These are phyloP conservation scores for Metarhizium sp. DNA, from an alignment of 2,329 filamentous ascomycete species.

Conservation along the genomic window DNA sequence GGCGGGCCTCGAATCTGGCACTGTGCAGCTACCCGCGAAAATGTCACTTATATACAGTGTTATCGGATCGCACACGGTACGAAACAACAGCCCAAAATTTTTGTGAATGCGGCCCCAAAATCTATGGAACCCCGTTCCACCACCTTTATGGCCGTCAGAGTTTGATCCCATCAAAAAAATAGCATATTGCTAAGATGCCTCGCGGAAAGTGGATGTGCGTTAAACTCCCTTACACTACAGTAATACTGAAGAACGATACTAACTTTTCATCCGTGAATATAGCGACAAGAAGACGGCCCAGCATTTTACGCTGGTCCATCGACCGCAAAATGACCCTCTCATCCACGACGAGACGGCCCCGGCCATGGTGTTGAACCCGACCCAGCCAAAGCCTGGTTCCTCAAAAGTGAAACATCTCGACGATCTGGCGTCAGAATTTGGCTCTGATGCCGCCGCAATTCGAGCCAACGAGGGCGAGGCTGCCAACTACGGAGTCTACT, in stretches of 20 bases:
- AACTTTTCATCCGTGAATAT: background rate
- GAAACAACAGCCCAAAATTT: constrained; percentile 20
- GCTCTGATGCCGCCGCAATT: constrained; percentile 53
- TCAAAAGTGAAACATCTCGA: constrained; percentile 55
- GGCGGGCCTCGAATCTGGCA: constrained; percentile 13
- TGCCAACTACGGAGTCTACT: constrained; percentile 88
- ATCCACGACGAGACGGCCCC: constrained; percentile 88
- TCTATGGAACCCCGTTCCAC: constrained; percentile 5
- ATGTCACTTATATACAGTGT: constrained; percentile 15
- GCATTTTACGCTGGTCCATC: constrained; percentile 90
- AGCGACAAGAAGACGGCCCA: constrained; percentile 83
- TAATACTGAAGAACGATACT: constrained; percentile 6
- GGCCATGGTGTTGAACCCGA: constrained; percentile 80
- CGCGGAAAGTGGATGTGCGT: constrained; percentile 60
- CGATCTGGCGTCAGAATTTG: constrained; percentile 71
- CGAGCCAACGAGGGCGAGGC: constrained; percentile 93
- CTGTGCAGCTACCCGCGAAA: constrained; percentile 12
- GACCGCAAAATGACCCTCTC: constrained; percentile 92
- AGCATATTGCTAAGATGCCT: constrained; percentile 49
- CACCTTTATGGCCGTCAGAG: constrained; percentile 3
- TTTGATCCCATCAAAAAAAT: background rate
- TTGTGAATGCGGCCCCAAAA: constrained; percentile 13
- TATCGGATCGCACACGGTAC: constrained; percentile 13
- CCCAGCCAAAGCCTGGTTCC: constrained; percentile 28
- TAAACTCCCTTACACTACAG: background rate